These are phyloP conservation scores for Cucumis melo DNA, from an alignment of 306 rosid genomes.

Conservation along the genomic window DNA sequence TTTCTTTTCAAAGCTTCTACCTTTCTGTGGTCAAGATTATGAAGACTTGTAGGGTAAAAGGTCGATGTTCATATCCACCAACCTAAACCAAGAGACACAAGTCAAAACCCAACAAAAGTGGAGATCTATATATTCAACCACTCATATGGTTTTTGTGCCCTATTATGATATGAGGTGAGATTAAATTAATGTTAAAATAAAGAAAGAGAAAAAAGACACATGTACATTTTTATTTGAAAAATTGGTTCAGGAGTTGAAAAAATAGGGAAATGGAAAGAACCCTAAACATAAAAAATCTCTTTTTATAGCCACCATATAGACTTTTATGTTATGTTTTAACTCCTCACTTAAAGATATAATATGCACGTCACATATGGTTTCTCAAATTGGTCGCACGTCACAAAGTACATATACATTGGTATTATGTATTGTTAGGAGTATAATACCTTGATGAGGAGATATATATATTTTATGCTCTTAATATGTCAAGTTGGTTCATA, in stretches of 20 bases:
- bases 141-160: not conserved
- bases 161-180: not conserved
- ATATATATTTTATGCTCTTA: no score
- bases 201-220: not conserved
- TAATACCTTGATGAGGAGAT: not conserved
- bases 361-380: not conserved
- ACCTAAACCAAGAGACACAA: constrained; percentile 24
- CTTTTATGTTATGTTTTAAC: not conserved
- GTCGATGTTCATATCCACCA: constrained; percentile 16
- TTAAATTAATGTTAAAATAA: not conserved
- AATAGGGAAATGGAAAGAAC: not conserved
- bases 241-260: not conserved
- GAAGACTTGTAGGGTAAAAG: constrained; percentile 8
- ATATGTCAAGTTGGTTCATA: no score
- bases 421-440: not conserved
- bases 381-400: no score
- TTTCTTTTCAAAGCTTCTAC: not conserved
- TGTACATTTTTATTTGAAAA: not conserved
- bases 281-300: not conserved
- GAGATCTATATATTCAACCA: not conserved
- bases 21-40: not conserved
- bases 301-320: not conserved
- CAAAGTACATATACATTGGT: no score
- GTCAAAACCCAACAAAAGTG: constrained; percentile 34
- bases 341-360: not conserved